Conservation (phyloP, 23 red algal species). For the Gracilaria caudata region DNA sequence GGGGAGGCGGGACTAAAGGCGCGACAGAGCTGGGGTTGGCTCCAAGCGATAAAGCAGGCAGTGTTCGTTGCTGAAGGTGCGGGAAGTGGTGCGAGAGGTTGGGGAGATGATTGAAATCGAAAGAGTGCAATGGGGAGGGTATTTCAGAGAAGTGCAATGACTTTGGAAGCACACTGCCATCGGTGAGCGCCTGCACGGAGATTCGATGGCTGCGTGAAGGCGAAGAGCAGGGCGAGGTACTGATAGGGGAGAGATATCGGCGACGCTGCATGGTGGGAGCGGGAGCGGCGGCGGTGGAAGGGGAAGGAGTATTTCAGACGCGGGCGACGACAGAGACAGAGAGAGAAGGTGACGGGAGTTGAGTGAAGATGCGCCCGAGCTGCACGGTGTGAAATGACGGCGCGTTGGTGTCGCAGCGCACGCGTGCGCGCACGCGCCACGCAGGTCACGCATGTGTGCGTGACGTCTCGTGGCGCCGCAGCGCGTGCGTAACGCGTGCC, state of each 20-base stretch:
- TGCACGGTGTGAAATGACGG: constrained; percentile 4
- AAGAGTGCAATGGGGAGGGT: not conserved
- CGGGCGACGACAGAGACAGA: not conserved
- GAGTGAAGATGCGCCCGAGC: not conserved
- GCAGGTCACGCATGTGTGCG: constrained; percentile 4
- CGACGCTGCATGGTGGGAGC: not conserved
- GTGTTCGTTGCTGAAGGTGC: not conserved
- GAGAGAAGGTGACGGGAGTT: not conserved
- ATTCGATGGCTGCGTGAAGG: constrained; percentile 12
- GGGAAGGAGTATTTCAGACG: not conserved
- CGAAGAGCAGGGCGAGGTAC: not conserved
- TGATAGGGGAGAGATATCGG: not conserved
- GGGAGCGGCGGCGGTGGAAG: not conserved
- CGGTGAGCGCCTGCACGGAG: constrained; percentile 35
- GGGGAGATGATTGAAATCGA: not conserved
- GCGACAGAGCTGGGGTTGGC: not conserved
- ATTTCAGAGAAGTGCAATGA: not conserved
- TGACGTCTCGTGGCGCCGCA: not conserved
- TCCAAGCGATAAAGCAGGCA: not conserved
- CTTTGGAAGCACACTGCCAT: not conserved
- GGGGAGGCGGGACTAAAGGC: not conserved
- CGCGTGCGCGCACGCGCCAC: not conserved
- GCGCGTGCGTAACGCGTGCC: constrained; percentile 1
- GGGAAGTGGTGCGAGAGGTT: not conserved
- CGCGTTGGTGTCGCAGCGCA: not conserved